phyloP scores from a whole-genome alignment of 768 basidiomycete species.

The Lyophyllum decastes region DNA sequence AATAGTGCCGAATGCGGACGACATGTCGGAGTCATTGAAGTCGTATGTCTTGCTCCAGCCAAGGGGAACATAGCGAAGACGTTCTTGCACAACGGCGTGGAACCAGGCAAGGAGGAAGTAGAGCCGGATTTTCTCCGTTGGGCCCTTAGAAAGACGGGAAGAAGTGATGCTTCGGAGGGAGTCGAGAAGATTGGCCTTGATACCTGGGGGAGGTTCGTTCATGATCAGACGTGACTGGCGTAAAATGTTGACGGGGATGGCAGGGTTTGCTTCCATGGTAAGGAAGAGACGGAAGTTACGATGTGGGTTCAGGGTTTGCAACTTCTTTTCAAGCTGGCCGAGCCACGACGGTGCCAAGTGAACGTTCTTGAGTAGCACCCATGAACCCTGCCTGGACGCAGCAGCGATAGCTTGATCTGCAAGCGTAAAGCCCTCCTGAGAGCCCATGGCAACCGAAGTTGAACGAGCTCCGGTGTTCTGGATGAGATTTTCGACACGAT shows the following conservation, averaged over 20 bases:
- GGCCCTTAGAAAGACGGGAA: constrained; percentile 77
- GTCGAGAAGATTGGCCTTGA: constrained; percentile 95
- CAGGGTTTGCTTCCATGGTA: constrained; percentile 95
- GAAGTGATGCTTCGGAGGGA: constrained; percentile 76
- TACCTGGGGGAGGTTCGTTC: constrained; percentile 97
- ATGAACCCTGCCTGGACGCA: constrained; percentile 90
- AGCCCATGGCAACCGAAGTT: constrained; percentile 95
- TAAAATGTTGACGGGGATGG: constrained; percentile 95
- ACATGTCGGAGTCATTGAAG: constrained; percentile 98
- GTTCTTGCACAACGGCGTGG: constrained; percentile 97
- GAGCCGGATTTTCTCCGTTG: constrained; percentile 88
- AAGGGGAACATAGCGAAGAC: constrained; percentile 91
- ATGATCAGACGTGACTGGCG: constrained; percentile 95
- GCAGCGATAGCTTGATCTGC: constrained; percentile 95
- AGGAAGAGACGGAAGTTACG: constrained; percentile 95
- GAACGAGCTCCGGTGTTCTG: constrained; percentile 77
- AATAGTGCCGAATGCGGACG: constrained; percentile 88
- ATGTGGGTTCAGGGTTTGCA: constrained; percentile 89
- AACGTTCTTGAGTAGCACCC: constrained; percentile 98
- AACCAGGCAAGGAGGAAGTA: constrained; percentile 99
- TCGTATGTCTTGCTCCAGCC: constrained; percentile 98
- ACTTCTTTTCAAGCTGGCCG: constrained; percentile 92
- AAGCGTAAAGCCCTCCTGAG: constrained; percentile 93
- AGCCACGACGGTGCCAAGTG: constrained; percentile 97
- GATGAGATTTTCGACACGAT: constrained; percentile 87